These are phyloP conservation scores for Penicillium desertorum DNA, from an alignment of 495 filamentous ascomycete genomes.

Conservation along the genomic window DNA sequence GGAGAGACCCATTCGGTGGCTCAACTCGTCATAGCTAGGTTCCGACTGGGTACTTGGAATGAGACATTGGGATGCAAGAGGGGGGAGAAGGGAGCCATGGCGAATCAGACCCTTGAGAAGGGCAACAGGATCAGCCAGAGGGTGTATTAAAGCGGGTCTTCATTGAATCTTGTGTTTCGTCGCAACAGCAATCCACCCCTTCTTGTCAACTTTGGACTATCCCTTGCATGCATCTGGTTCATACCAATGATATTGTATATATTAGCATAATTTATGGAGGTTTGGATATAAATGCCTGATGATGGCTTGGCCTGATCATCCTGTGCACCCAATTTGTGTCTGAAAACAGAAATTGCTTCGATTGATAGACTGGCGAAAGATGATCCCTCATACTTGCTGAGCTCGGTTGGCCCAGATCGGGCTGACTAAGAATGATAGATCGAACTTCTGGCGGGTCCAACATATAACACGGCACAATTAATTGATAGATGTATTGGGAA, in stretches of 20 bases:
- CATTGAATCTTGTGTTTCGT: conserved; percentile 35
- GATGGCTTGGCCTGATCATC: conserved; percentile 14
- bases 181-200: conserved; percentile 29
- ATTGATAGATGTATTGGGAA: conserved; percentile 1
- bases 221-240: conserved; percentile 29
- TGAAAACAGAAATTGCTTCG: background rate
- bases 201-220: conserved; percentile 8
- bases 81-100: conserved; percentile 11
- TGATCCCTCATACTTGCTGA: conserved; percentile 12
- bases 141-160: conserved; percentile 29
- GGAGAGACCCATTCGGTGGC: conserved; percentile 22
- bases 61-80: conserved; percentile 33
- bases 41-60: conserved; percentile 24
- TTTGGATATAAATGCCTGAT: conserved; percentile 30
- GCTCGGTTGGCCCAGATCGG: background rate
- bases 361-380: background rate
- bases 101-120: conserved; percentile 33
- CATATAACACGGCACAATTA: conserved; percentile 1
- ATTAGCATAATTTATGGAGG: background rate
- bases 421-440: conserved; percentile 11
- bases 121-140: conserved; percentile 29
- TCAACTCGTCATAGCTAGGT: conserved; percentile 25
- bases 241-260: conserved; percentile 17
- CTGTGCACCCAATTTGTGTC: background rate
- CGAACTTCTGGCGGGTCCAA: background rate